Conservation (phyloP, 495 filamentous ascomycete species). For the Symbiotaphrina buchneri region DNA sequence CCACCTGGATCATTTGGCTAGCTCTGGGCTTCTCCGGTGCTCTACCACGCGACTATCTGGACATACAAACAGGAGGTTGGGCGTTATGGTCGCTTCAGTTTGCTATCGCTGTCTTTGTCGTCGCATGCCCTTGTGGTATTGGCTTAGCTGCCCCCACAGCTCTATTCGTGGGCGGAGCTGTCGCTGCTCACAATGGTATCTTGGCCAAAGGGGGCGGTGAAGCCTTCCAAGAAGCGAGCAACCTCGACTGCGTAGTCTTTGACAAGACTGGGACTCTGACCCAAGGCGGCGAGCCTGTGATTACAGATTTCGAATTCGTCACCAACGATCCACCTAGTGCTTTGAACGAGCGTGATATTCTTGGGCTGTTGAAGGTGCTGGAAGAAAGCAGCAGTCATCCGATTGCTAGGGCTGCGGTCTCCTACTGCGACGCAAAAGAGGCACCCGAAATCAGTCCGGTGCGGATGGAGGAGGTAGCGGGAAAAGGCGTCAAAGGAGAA, state of each 20-base stretch:
- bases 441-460: slow-evolving; percentile 15
- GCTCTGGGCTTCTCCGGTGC: slow-evolving; percentile 43
- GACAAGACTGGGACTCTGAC: slow-evolving; percentile 95
- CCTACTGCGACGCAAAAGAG: slow-evolving; percentile 30
- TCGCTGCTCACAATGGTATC: slow-evolving; percentile 77
- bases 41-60: slow-evolving; percentile 43
- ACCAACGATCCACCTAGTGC: slow-evolving; percentile 18
- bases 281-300: slow-evolving; percentile 53
- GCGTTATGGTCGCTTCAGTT: slow-evolving; percentile 76
- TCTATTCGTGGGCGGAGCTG: slow-evolving; percentile 71
- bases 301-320: slow-evolving; percentile 47
- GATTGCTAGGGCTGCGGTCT: slow-evolving; percentile 59
- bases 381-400: slow-evolving; percentile 79
- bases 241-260: slow-evolving; percentile 71
- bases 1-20: slow-evolving; percentile 73
- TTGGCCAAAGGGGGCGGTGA: slow-evolving; percentile 90
- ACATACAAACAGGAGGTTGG: slow-evolving; percentile 51
- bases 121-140: slow-evolving; percentile 86
- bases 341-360: slow-evolving; percentile 16
- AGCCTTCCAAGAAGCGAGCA: slow-evolving; percentile 84
- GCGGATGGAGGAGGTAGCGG: slow-evolving; percentile 51
- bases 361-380: slow-evolving; percentile 34
- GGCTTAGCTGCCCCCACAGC: slow-evolving; percentile 85
- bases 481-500: slow-evolving; percentile 56
- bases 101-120: slow-evolving; percentile 84